A percentile compares a stretch with the other conserved stretches of the same genome.
phyloP scores from a whole-genome alignment of 108 stramenopile genomes.

The Conticribra guillardii region DNA sequence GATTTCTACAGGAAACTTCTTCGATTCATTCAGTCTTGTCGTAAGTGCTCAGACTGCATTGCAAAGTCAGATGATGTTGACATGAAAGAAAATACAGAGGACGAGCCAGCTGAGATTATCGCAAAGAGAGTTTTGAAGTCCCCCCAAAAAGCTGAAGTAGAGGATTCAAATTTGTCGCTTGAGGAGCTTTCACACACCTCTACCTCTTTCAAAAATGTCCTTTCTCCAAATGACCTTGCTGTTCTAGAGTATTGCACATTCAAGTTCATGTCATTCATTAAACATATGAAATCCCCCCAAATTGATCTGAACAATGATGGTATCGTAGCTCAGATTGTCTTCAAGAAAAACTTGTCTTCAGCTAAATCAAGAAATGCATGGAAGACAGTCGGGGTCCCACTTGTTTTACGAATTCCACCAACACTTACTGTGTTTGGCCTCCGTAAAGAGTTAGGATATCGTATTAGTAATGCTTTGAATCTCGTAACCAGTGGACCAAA shows the following conservation, averaged over 20 bases:
- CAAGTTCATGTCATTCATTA: conserved; percentile 32
- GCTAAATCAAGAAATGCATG: background rate
- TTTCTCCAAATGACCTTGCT: conserved; percentile 57
- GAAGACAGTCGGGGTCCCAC: conserved; percentile 37
- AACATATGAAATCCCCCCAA: conserved; percentile 30
- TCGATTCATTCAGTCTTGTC: conserved; percentile 58
- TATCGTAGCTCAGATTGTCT: conserved; percentile 53
- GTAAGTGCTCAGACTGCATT: conserved; percentile 50
- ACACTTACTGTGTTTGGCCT: conserved; percentile 66
- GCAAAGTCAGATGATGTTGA: conserved; percentile 3
- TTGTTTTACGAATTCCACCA: conserved; percentile 64
- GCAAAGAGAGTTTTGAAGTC: background rate
- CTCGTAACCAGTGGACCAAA: conserved; percentile 1
- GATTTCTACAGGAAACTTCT: conserved; percentile 59
- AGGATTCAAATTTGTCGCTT: conserved; percentile 10
- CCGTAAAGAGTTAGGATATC: conserved; percentile 54
- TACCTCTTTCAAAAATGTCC: conserved; percentile 54
- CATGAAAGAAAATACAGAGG: conserved; percentile 24
- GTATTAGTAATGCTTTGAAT: conserved; percentile 27
- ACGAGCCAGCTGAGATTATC: conserved; percentile 4
- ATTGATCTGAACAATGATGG: conserved; percentile 62
- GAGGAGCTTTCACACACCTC: conserved; percentile 52
- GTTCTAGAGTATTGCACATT: conserved; percentile 67
- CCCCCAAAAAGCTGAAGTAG: background rate
- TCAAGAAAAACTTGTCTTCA: conserved; percentile 37